Evolutionary conservation across 2,329 filamentous ascomycete genomes (phyloP), one percentile per base, ranked within the genome.

Genomic region (Diplocarpon mali): DNA sequence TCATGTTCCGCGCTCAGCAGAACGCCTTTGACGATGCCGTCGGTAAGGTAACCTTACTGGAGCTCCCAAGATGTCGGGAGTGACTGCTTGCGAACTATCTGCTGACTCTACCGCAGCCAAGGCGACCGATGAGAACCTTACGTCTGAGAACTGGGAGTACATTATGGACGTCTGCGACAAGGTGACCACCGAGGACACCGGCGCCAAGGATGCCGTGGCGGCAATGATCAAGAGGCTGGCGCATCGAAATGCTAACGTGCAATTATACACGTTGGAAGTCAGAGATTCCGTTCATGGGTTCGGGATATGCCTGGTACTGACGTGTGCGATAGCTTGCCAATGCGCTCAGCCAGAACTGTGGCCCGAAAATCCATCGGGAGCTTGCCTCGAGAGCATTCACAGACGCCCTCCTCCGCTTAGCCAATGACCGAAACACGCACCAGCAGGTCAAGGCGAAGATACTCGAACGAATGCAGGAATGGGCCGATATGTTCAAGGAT

Each of bases 91-190:
- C 10, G 47, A 38, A 44, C 42, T 20, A 40, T 34, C 38, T 50
- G 48, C 54, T 56, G 28, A 56, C 45, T 35, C 14, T 41, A n/a
- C 14, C 57, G 55, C 59, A 82, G 80, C 78, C 60, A 84, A 84
- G 68, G 89, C 92, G 61, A 98, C 92, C 45, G 92, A 98, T 67
- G 92, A 98, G 74, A 98, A 95, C 67, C 76, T 96, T 58, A 96
- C 62, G 9, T 61, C 67, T 49, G 73, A 76, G 66, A 83, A 84
- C 63, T 85, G 80, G 80, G 80, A 83, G 62, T 80, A 60, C 53
- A 66, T 66, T 52, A 65, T 66, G 63, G 64, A 67, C 57, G 64
- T 65, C 27, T 65, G 63, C 56, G 64, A 67, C 48, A 66, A 65
- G 51, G 63, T 66, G 24, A 60, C 57, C 6, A 57, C 56, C 27